Evolutionary conservation across 441 rosid species (phyloP).

Genomic region (Populus hybrid): DNA sequence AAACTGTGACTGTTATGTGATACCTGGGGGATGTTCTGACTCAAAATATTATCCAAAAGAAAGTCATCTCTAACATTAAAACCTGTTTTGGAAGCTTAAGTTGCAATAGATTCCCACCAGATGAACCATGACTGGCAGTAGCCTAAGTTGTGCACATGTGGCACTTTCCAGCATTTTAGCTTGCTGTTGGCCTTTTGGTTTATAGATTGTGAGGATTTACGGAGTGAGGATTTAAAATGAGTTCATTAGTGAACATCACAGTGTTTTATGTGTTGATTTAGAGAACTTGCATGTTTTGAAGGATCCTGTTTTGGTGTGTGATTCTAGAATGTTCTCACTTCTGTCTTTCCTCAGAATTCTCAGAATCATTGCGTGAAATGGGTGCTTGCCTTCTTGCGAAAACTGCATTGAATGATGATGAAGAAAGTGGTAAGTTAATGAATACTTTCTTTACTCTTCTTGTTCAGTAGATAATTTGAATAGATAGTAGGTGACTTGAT

Average conservation of each 20-base stretch:
- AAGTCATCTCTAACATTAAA: neutral
- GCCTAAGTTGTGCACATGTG: neutral
- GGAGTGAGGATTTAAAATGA: neutral
- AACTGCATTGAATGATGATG: constrained; percentile 59
- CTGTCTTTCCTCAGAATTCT: constrained; percentile 40
- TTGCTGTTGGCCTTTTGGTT: neutral
- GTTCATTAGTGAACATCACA: neutral
- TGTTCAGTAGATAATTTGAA: neutral
- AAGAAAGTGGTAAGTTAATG: constrained; percentile 69
- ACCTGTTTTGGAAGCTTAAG: neutral
- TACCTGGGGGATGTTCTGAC: neutral
- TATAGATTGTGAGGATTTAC: neutral
- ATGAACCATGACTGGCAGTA: neutral
- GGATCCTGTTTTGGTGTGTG: neutral
- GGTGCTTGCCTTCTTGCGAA: constrained; percentile 82
- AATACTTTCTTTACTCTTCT: neutral
- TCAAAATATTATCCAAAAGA: neutral
- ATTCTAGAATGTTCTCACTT: constrained; percentile 4
- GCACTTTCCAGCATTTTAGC: neutral
- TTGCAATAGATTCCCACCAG: neutral
- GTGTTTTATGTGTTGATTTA: neutral
- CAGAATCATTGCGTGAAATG: constrained; percentile 48
- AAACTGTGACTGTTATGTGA: neutral
- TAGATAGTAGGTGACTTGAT: neutral
- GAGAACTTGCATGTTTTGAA: neutral